These are phyloP conservation scores for Komagataella phaffii DNA, from an alignment of 805 yeast species.

Conservation along the genomic window DNA sequence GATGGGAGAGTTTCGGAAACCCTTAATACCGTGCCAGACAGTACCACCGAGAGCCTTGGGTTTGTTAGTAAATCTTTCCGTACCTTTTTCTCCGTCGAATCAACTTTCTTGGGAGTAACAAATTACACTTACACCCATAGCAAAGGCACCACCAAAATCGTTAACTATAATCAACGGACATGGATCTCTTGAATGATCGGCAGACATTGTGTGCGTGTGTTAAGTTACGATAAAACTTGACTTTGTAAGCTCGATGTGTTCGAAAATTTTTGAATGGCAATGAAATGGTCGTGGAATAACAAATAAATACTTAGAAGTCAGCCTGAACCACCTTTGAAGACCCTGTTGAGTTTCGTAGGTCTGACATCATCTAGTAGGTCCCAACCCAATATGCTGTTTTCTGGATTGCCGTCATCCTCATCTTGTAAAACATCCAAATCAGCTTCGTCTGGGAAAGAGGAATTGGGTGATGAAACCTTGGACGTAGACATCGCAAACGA, in stretches of 20 bases:
- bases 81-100: not conserved
- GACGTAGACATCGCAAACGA: not conserved
- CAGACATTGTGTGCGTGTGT: conserved; percentile 42
- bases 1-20: conserved; percentile 93
- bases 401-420: not conserved
- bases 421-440: not conserved
- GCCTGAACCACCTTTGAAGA: not conserved
- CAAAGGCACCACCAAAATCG: conserved; percentile 98
- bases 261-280: not conserved
- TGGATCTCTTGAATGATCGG: conserved; percentile 98
- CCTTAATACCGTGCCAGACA: conserved; percentile 98
- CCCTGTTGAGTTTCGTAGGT: not conserved
- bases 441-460: not conserved
- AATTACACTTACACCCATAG: conserved; percentile 69
- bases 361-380: not conserved
- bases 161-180: conserved; percentile 93
- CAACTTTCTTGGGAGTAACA: not conserved
- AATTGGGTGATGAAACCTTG: not conserved
- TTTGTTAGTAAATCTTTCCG: conserved; percentile 1
- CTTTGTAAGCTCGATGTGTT: not conserved
- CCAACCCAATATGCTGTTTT: not conserved
- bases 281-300: not conserved
- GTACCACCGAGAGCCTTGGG: conserved; percentile 75
- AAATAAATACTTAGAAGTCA: too few species aligned
- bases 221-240: not conserved